Conservation (phyloP, 1,284 basidiomycete genomes). For the Puccinia triticina region DNA sequence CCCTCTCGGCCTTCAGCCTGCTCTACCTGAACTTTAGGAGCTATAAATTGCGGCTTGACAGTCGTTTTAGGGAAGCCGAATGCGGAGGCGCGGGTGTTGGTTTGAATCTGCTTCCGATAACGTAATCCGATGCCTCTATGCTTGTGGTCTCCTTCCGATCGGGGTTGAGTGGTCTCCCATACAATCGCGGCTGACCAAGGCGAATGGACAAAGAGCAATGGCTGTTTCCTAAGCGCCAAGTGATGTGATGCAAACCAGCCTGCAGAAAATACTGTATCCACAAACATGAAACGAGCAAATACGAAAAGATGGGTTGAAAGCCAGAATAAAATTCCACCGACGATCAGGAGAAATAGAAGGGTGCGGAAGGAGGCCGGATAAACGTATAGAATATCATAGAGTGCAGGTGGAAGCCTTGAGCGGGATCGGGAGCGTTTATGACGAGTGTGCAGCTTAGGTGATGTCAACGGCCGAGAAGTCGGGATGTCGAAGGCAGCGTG, state of each 20-base stretch:
- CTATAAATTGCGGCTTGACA: constrained; percentile 23
- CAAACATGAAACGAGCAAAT: constrained; percentile 37
- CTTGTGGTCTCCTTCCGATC: constrained; percentile 25
- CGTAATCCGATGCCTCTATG: constrained; percentile 39
- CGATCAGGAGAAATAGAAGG: constrained; percentile 30
- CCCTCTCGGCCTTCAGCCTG: constrained; percentile 37
- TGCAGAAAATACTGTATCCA: constrained; percentile 44
- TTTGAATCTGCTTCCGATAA: constrained; percentile 47
- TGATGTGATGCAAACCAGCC: constrained; percentile 39
- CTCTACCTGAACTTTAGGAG: constrained; percentile 17
- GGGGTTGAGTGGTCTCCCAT: constrained; percentile 55
- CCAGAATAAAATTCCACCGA: constrained; percentile 32
- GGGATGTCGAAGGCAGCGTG: constrained; percentile 31
- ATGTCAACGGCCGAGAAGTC: constrained; percentile 20
- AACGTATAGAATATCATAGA: constrained; percentile 50
- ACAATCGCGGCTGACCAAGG: constrained; percentile 53
- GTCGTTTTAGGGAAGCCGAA: constrained; percentile 27
- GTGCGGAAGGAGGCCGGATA: constrained; percentile 48
- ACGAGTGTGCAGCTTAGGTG: constrained; percentile 30
- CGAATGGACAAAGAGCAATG: constrained; percentile 55
- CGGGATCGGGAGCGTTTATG: constrained; percentile 45
- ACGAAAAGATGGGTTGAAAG: constrained; percentile 45
- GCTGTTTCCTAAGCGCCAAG: constrained; percentile 55
- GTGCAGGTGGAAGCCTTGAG: constrained; percentile 32
- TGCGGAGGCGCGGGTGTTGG: constrained; percentile 20